A percentile compares a stretch with the other conserved stretches of the same genome.
Evolutionary conservation across 2,329 filamentous ascomycete genomes (phyloP).

Genomic region (Hymenoscyphus linearis): DNA sequence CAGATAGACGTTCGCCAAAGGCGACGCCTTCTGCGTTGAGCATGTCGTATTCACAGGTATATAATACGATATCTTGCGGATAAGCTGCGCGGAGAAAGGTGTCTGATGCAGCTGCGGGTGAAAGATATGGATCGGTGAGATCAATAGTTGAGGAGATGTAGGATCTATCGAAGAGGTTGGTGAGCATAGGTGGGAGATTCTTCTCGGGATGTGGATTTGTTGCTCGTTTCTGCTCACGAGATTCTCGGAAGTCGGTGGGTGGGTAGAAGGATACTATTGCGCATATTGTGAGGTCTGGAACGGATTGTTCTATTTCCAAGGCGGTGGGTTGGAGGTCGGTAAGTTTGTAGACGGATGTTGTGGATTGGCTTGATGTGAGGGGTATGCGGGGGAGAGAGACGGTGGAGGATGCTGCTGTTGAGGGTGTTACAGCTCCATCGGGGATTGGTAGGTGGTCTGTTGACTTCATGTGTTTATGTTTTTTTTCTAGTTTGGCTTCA

Average conservation of each 20-base stretch:
- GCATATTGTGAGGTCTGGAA: slow-evolving; percentile 42
- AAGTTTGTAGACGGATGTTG: slow-evolving; percentile 25
- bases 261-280: slow-evolving; percentile 58
- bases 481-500: slow-evolving; percentile 3
- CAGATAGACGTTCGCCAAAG: slow-evolving; percentile 53
- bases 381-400: slow-evolving; percentile 15
- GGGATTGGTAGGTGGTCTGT: not conserved
- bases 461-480: not conserved
- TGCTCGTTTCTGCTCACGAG: slow-evolving; percentile 50
- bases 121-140: slow-evolving; percentile 49
- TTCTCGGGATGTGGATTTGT: slow-evolving; percentile 50
- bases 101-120: slow-evolving; percentile 51
- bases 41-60: slow-evolving; percentile 62
- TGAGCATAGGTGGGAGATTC: slow-evolving; percentile 52
- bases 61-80: slow-evolving; percentile 50
- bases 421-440: not conserved
- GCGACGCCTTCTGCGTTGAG: slow-evolving; percentile 54
- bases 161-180: slow-evolving; percentile 57
- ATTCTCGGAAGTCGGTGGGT: slow-evolving; percentile 54
- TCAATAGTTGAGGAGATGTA: slow-evolving; percentile 48
- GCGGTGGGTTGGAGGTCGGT: slow-evolving; percentile 28
- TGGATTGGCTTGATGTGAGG: slow-evolving; percentile 1
- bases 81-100: slow-evolving; percentile 42
- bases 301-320: slow-evolving; percentile 27
- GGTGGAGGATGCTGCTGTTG: slow-evolving; percentile 8